A percentile compares a stretch with the other conserved stretches of the same genome.
These are phyloP conservation scores for Cenchrus fungigraminus DNA, from an alignment of 176 grass and related monocot genomes.

Conservation along the genomic window DNA sequence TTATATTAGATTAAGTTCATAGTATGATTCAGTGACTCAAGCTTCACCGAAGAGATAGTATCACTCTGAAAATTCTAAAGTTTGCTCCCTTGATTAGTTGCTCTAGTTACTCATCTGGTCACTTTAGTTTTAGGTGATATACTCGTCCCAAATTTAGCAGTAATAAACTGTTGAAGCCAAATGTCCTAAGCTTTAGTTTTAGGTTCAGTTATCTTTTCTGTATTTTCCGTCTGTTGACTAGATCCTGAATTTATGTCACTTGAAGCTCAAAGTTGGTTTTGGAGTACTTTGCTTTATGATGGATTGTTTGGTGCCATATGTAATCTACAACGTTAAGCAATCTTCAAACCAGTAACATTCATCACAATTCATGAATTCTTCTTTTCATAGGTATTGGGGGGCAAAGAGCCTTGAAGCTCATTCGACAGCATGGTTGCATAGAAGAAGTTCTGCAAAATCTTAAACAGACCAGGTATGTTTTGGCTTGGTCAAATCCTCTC, in stretches of 20 bases:
- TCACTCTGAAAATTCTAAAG: constrained; percentile 28
- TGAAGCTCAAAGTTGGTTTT: constrained; percentile 15
- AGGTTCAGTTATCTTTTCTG: constrained; percentile 26
- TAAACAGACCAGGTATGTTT: constrained; percentile 65
- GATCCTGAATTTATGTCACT: constrained; percentile 16
- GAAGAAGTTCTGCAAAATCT: constrained; percentile 89
- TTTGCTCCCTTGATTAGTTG: constrained; percentile 19
- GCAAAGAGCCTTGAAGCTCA: constrained; percentile 93
- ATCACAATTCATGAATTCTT: constrained; percentile 17
- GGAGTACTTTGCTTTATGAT: constrained; percentile 4
- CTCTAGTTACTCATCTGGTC: constrained; percentile 37
- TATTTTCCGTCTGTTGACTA: constrained; percentile 2
- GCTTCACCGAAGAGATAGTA: neutral
- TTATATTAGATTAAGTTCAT: constrained; percentile 10
- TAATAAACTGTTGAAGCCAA: constrained; percentile 17
- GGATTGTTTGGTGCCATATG: constrained; percentile 15
- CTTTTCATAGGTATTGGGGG: constrained; percentile 79
- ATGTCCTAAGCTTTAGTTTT: constrained; percentile 3
- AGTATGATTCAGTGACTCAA: constrained; percentile 12
- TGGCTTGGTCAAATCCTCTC: neutral
- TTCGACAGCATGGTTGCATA: constrained; percentile 80
- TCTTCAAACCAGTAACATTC: constrained; percentile 9
- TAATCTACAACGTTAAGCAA: constrained; percentile 20
- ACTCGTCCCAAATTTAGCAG: constrained; percentile 4
- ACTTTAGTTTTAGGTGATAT: constrained; percentile 27